Percentiles rank a stretch among this genome's conserved stretches.
Evolutionary conservation across 208 protist species (phyloP).

Genomic region (Wallacemonas sp.): DNA sequence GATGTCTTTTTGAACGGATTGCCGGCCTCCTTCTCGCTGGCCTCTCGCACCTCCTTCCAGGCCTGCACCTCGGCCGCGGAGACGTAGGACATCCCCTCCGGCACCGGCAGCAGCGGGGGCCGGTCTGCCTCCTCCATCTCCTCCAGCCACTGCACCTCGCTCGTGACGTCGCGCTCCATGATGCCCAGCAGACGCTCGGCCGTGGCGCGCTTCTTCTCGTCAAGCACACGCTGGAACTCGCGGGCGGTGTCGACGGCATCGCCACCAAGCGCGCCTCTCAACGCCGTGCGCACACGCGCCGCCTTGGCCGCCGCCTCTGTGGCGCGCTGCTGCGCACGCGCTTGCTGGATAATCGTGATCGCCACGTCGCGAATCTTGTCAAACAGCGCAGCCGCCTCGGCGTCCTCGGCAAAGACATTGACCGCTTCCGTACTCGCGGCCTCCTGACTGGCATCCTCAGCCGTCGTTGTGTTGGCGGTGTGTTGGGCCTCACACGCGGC

Average conservation of each 20-base stretch:
- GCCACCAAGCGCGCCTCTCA: constrained; percentile 19
- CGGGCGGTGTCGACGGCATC: constrained; percentile 23
- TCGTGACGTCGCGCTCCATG: constrained; percentile 71
- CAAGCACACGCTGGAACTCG: constrained; percentile 39
- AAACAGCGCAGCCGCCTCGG: constrained; percentile 59
- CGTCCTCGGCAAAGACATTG: constrained; percentile 64
- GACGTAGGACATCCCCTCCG: constrained; percentile 85
- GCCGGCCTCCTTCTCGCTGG: constrained; percentile 35
- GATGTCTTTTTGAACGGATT: constrained; percentile 64
- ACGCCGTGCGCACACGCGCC: constrained; percentile 27
- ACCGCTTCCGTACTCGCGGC: background rate
- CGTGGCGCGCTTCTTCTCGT: constrained; percentile 46
- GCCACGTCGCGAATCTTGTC: constrained; percentile 67
- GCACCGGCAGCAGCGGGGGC: constrained; percentile 78
- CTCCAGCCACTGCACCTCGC: constrained; percentile 78
- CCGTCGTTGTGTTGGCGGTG: background rate
- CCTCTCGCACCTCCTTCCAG: constrained; percentile 57
- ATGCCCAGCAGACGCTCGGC: constrained; percentile 55
- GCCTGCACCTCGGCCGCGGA: constrained; percentile 73
- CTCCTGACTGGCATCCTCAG: no score
- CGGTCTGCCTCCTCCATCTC: constrained; percentile 83
- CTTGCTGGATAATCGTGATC: constrained; percentile 22
- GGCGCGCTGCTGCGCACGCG: constrained; percentile 20
- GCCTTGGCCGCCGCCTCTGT: constrained; percentile 34
- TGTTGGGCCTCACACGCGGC: background rate